phyloP scores from a whole-genome alignment of 2,329 filamentous ascomycete species.

The Fusarium poae region DNA sequence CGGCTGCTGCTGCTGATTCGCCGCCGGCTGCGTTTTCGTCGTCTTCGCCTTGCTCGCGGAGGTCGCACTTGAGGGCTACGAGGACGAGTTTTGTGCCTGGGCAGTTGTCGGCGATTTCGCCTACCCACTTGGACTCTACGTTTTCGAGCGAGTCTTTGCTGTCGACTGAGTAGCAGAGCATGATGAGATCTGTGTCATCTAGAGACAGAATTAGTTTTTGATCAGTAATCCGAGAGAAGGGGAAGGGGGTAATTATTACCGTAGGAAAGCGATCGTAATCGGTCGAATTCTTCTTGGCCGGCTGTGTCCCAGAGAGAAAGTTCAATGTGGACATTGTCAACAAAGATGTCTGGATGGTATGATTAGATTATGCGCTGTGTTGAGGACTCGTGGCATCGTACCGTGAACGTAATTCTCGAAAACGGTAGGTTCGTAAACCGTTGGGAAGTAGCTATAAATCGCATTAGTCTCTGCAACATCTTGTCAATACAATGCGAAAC shows the following conservation, averaged over 20 bases:
- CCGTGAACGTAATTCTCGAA: slow-evolving; percentile 99
- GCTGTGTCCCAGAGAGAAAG: slow-evolving; percentile 98
- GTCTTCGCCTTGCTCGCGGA: slow-evolving; percentile 83
- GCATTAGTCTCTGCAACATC: slow-evolving; percentile 28
- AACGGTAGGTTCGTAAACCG: slow-evolving; percentile 97
- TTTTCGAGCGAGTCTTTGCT: slow-evolving; percentile 97
- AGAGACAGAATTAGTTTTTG: slow-evolving; percentile 4
- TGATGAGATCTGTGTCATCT: slow-evolving; percentile 95
- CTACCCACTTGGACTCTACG: slow-evolving; percentile 98
- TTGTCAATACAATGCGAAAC: slow-evolving; percentile 48
- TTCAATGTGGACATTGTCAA: slow-evolving; percentile 97
- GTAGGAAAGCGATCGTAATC: slow-evolving; percentile 93
- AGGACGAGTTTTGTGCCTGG: slow-evolving; percentile 94
- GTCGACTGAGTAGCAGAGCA: slow-evolving; percentile 98
- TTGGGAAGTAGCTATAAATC: slow-evolving; percentile 85
- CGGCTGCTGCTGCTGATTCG: slow-evolving; percentile 13
- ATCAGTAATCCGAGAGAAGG: no score
- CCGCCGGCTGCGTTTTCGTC: slow-evolving; percentile 67
- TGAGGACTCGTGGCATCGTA: slow-evolving; percentile 57
- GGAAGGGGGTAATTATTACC: slow-evolving; percentile 65
- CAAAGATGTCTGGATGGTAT: slow-evolving; percentile 85
- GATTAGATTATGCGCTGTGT: slow-evolving; percentile 11
- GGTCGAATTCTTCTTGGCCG: slow-evolving; percentile 98
- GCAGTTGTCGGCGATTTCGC: slow-evolving; percentile 98
- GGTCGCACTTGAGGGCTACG: slow-evolving; percentile 95